phyloP scores from a whole-genome alignment of 768 basidiomycete species.

The Pleurotus platypus region DNA sequence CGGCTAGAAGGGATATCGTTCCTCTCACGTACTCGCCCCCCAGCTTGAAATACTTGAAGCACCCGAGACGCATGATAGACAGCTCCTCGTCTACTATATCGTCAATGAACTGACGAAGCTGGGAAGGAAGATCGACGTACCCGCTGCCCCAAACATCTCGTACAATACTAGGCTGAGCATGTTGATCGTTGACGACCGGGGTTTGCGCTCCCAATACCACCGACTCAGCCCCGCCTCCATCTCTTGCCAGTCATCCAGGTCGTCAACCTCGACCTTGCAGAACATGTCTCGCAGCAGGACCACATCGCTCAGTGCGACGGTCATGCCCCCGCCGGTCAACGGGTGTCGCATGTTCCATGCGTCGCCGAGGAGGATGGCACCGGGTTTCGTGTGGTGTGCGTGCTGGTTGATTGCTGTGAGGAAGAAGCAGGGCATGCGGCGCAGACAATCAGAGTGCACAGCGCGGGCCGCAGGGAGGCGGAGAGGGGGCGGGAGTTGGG shows the following conservation, averaged over 20 bases:
- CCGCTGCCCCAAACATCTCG: conserved; percentile 91
- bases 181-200: conserved; percentile 84
- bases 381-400: conserved; percentile 46
- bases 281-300: conserved; percentile 68
- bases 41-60: conserved; percentile 95
- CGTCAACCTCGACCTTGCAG: conserved; percentile 7
- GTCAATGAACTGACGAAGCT: neutral
- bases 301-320: conserved; percentile 87
- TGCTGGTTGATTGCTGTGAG: conserved; percentile 76
- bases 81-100: conserved; percentile 50
- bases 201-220: conserved; percentile 89
- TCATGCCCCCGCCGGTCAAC: conserved; percentile 97
- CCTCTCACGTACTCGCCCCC: conserved; percentile 87
- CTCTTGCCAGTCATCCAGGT: conserved; percentile 46
- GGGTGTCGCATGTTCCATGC: conserved; percentile 99
- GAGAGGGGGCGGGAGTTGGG: conserved; percentile 74
- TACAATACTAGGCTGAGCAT: conserved; percentile 92
- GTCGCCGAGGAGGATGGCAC: conserved; percentile 86
- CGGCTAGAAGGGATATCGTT: conserved; percentile 87
- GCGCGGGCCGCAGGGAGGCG: conserved; percentile 63
- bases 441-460: conserved; percentile 71
- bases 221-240: conserved; percentile 49
- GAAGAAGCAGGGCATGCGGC: conserved; percentile 95
- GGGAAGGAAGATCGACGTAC: conserved; percentile 40
- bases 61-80: conserved; percentile 69